phyloP scores from a whole-genome alignment of 2,329 filamentous ascomycete species.

The Calonectria hawksworthii region DNA sequence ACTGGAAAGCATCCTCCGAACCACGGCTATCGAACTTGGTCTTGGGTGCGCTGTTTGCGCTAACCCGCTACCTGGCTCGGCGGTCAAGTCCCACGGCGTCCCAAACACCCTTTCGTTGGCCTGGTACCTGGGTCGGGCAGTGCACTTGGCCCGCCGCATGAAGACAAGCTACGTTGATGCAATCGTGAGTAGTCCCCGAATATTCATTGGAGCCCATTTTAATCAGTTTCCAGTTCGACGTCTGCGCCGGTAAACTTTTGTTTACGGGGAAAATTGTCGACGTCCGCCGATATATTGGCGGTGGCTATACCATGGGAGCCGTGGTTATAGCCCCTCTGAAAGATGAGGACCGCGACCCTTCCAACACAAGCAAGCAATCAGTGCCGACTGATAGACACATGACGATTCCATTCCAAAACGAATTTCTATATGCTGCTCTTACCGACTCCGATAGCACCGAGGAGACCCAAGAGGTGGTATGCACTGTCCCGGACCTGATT shows the following conservation, averaged over 20 bases:
- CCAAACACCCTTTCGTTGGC: conserved; percentile 63
- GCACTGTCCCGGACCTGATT: conserved; percentile 54
- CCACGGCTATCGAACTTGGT: conserved; percentile 55
- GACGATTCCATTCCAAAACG: conserved; percentile 59
- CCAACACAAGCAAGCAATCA: conserved; percentile 28
- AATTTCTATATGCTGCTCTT: conserved; percentile 55
- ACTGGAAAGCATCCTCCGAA: conserved; percentile 53
- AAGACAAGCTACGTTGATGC: conserved; percentile 44
- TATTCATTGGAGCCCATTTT: rapidly evolving
- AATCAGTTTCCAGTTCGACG: conserved; percentile 38
- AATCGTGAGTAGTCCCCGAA: conserved; percentile 31
- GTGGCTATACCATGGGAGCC: conserved; percentile 58
- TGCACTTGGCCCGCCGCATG: conserved; percentile 39
- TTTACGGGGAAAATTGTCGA: conserved; percentile 58
- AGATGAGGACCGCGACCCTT: conserved; percentile 48
- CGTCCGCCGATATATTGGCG: conserved; percentile 54
- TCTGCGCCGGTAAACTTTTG: conserved; percentile 52
- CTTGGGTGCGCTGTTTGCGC: conserved; percentile 54
- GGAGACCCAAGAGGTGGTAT: conserved; percentile 48
- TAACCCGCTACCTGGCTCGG: conserved; percentile 50
- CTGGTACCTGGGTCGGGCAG: conserved; percentile 70
- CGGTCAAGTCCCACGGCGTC: conserved; percentile 51
- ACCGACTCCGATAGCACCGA: conserved; percentile 49
- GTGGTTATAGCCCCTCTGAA: conserved; percentile 51
- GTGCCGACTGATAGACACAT: conserved; percentile 47